These are phyloP conservation scores for Phaffomyces opuntiae DNA, from an alignment of 805 yeast genomes.

Conservation along the genomic window DNA sequence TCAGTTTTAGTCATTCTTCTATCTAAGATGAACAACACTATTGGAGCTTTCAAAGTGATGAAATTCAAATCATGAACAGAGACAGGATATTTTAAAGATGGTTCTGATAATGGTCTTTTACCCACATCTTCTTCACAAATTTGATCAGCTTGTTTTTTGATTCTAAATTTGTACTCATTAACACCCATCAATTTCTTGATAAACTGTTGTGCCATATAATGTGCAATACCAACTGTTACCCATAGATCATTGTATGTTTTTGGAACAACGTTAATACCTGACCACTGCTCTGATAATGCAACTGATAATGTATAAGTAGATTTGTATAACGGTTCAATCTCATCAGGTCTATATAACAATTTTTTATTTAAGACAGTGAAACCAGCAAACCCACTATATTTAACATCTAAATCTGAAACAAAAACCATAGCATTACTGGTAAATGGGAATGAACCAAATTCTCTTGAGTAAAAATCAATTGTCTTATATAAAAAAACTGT, in stretches of 20 bases:
- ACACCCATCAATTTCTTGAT: conserved; percentile 67
- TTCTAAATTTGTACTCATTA: conserved; percentile 70
- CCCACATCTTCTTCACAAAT: conserved; percentile 73
- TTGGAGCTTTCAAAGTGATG: conserved; percentile 73
- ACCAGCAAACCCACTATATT: conserved; percentile 66
- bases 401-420: conserved; percentile 47
- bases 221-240: conserved; percentile 82
- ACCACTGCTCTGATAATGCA: conserved; percentile 83
- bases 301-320: conserved; percentile 63
- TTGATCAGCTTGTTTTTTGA: conserved; percentile 56
- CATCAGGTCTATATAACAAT: conserved; percentile 61
- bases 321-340: conserved; percentile 71
- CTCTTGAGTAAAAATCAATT: conserved; percentile 75
- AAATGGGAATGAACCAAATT: conserved; percentile 91
- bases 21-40: conserved; percentile 78
- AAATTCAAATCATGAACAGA: conserved; percentile 57
- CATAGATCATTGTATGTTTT: conserved; percentile 72
- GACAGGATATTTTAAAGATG: conserved; percentile 60
- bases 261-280: conserved; percentile 87
- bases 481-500: conserved; percentile 73
- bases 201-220: conserved; percentile 74
- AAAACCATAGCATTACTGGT: conserved; percentile 74
- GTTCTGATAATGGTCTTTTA: conserved; percentile 74
- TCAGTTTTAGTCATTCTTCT: conserved; percentile 95
- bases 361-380: conserved; percentile 53